Evolutionary conservation across 225 moss, liverwort and hornwort species (phyloP), one percentile per base, ranked within the genome.

Genomic region (Physcomitrium patens): DNA sequence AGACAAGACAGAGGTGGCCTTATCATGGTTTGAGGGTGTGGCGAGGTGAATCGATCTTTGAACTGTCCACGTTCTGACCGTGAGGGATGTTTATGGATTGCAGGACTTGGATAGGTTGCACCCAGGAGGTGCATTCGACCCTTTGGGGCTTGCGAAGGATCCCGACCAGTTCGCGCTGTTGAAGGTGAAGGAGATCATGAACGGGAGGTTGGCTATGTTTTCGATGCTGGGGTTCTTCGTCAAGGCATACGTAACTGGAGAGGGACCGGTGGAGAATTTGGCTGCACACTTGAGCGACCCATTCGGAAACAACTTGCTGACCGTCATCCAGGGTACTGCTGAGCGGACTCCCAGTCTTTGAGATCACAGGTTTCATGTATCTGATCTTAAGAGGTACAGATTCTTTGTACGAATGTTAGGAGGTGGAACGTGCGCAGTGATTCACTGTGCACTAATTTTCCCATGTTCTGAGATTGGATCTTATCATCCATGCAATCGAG

Each of bases 101-200:
- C 84, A 94, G 86, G 31, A 70, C 68, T 82, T 96, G 71, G 92
- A 96, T 64, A 80, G 80, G 27, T 89, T 92, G 31, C 94, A 96
- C 54, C 96, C 89, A 1, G 91, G 94, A 50, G 92, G 91, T 41
- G 69, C 91, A 6, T 94, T 96, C 24, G 92, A 96, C 46, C 92
- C 94, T 14, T 80, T 96, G 8, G 90, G 84, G 14, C 74, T 96
- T 76, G 90, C 94, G 49, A 86, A 92, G 11, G 92, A 94, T 80
- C 96, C 89, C 17, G 92, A 96, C 77, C 82, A 82, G 65, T 96
- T 96, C n/a, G 91, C 89, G 14, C 18, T 92, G 42, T 65, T 96
- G 77, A 94, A 91, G 84, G 92, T 92, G 28, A 95, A 95, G 85
- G 94, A 95, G 75, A 95, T 91, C 57, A 95, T 91, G 83, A 95